A percentile compares a stretch with the other conserved stretches of the same genome.
Conservation (phyloP, 164 flowering plant genomes). For the Dillenia turbinata region DNA sequence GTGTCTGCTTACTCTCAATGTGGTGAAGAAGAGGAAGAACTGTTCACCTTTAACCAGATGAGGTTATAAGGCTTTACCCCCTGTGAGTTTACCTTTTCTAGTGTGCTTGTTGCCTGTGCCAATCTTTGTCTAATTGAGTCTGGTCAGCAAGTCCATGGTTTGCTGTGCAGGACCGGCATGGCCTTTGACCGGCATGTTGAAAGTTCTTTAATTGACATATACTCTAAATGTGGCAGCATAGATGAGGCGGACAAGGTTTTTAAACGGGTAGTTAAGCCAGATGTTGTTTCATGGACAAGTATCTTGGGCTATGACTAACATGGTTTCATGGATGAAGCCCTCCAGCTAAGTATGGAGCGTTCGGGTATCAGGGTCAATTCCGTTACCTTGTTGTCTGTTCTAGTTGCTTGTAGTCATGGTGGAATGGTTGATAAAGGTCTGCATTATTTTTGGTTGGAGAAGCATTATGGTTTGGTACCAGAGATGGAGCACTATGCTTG, state of each 20-base stretch:
- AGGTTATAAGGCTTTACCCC: conserved; percentile 41
- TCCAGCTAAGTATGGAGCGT: conserved; percentile 44
- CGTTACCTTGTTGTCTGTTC: conserved; percentile 49
- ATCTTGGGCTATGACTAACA: conserved; percentile 57
- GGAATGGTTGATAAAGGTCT: conserved; percentile 61
- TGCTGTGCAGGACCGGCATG: conserved; percentile 35
- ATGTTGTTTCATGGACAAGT: conserved; percentile 62
- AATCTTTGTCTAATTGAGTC: conserved; percentile 43
- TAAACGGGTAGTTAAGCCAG: conserved; percentile 27
- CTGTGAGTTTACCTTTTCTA: conserved; percentile 48
- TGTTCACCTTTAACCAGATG: conserved; percentile 40
- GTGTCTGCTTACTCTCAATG: conserved; percentile 43
- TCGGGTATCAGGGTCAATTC: conserved; percentile 30
- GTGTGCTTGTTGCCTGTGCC: conserved; percentile 46
- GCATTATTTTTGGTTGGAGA: conserved; percentile 33
- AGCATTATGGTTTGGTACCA: conserved; percentile 36
- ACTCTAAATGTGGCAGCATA: conserved; percentile 56
- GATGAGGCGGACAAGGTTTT: conserved; percentile 39
- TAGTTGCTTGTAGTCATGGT: conserved; percentile 70
- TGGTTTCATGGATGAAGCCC: conserved; percentile 38
- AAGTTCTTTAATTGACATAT: conserved; percentile 61
- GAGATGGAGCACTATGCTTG: conserved; percentile 68
- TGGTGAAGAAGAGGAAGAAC: conserved; percentile 36
- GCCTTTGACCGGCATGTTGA: conserved; percentile 34
- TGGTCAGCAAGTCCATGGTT: conserved; percentile 52